A percentile compares a stretch with the other conserved stretches of the same genome.
Conservation (phyloP, 306 rosid species). For the Casuarina cunninghamiana region DNA sequence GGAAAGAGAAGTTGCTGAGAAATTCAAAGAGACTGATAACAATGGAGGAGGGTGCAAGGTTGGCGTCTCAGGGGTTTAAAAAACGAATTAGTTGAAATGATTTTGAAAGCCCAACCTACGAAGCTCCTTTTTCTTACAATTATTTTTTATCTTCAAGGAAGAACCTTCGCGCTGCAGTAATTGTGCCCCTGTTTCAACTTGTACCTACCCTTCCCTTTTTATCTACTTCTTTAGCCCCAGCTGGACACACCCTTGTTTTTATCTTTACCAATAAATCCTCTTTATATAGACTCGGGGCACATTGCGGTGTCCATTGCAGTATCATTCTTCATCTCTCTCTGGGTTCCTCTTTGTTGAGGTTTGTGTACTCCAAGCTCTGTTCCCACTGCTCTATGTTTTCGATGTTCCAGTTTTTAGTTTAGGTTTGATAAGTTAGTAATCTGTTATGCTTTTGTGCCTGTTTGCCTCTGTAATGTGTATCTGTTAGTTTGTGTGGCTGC, state of each 20-base stretch:
- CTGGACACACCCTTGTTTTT: slow-evolving; percentile 28
- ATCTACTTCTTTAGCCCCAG: slow-evolving; percentile 31
- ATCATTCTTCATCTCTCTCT: slow-evolving; percentile 47
- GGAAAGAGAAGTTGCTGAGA: slow-evolving; percentile 35
- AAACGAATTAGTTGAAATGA: slow-evolving; percentile 51
- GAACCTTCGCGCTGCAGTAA: slow-evolving; percentile 13
- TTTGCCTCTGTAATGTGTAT: neutral
- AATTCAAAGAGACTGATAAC: slow-evolving; percentile 3
- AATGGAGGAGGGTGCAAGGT: slow-evolving; percentile 62
- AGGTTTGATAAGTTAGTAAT: too few relatives aligned
- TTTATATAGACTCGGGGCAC: slow-evolving; percentile 52
- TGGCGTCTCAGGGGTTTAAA: slow-evolving; percentile 33
- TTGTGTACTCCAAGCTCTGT: slow-evolving; percentile 26
- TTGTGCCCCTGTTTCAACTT: slow-evolving; percentile 10
- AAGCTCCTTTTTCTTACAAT: neutral
- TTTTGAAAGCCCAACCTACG: slow-evolving; percentile 61
- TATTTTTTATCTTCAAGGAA: slow-evolving; percentile 9
- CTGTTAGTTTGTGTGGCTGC: slow-evolving; percentile 16
- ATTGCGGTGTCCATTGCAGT: slow-evolving; percentile 36
- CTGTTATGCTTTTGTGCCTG: neutral
- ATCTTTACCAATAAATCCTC: slow-evolving; percentile 33
- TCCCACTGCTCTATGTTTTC: neutral
- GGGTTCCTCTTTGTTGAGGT: slow-evolving; percentile 64
- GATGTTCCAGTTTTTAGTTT: neutral
- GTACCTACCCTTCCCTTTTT: slow-evolving; percentile 6